Conservation (phyloP, 208 protist species). For the Trypanosoma conorhini region DNA sequence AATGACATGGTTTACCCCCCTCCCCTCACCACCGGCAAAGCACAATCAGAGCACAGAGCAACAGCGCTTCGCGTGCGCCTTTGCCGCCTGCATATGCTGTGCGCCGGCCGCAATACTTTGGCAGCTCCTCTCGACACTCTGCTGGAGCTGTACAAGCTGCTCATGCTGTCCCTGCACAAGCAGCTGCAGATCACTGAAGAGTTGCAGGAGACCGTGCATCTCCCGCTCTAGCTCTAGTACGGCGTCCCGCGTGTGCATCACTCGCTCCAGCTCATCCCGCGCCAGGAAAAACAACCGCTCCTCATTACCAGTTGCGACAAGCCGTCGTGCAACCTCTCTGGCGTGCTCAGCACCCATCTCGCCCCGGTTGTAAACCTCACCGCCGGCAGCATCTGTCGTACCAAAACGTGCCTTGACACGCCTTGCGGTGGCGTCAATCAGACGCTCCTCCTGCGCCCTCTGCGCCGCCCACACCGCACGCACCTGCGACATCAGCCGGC, state of each 20-base stretch:
- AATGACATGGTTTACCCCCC: no score
- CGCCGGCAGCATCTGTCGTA: not conserved
- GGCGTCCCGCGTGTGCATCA: conserved; percentile 22
- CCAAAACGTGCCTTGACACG: conserved; percentile 21
- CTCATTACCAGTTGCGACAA: conserved; percentile 16
- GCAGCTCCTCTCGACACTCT: conserved; percentile 41
- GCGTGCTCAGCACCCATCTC: not conserved
- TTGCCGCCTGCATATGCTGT: conserved; percentile 26
- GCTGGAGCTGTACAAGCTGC: conserved; percentile 8
- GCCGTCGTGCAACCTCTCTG: conserved; percentile 7
- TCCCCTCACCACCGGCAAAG: no score
- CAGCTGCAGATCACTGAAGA: conserved; percentile 25
- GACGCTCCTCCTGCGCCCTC: conserved; percentile 3
- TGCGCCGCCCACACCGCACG: conserved; percentile 14
- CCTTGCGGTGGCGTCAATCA: conserved; percentile 13
- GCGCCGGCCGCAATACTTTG: conserved; percentile 31
- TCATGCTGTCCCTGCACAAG: conserved; percentile 21
- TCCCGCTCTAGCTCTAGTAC: conserved; percentile 25
- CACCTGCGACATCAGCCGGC: not conserved
- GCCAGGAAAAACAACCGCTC: conserved; percentile 24
- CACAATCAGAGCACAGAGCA: conserved; percentile 16
- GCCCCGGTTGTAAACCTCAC: not conserved
- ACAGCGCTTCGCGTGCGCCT: conserved; percentile 7
- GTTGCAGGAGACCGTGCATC: conserved; percentile 23
- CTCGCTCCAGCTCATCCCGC: conserved; percentile 22